A percentile compares a stretch with the other conserved stretches of the same genome.
Conservation (phyloP, 768 basidiomycete genomes). For the Hericium erinaceus region DNA sequence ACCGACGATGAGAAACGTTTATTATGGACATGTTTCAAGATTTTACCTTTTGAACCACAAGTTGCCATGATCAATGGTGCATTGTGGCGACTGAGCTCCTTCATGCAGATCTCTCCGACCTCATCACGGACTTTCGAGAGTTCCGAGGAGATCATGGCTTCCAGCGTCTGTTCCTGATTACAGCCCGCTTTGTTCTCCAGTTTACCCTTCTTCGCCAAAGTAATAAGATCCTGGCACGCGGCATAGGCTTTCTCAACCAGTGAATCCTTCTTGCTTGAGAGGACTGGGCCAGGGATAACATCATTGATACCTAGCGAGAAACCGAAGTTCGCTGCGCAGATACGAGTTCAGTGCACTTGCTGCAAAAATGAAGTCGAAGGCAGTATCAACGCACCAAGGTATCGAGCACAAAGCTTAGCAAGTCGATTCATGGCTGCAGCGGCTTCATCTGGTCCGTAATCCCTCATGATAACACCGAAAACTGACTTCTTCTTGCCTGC, state of each 20-base stretch:
- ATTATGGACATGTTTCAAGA: background rate
- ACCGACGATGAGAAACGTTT: background rate
- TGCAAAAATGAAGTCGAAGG: background rate
- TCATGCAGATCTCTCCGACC: conserved; percentile 97
- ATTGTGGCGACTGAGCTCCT: conserved; percentile 93
- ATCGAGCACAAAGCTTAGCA: conserved; percentile 92
- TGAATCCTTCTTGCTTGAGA: conserved; percentile 73
- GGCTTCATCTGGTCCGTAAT: conserved; percentile 93
- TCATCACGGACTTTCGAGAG: conserved; percentile 93
- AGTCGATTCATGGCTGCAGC: conserved; percentile 92
- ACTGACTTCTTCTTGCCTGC: conserved; percentile 99
- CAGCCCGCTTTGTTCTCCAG: conserved; percentile 97
- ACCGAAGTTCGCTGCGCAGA: conserved; percentile 76
- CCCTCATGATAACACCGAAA: conserved; percentile 94
- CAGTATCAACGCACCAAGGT: conserved; percentile 53
- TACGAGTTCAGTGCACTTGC: conserved; percentile 6
- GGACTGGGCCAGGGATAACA: conserved; percentile 85
- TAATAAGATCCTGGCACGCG: conserved; percentile 79
- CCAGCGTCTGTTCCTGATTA: conserved; percentile 92
- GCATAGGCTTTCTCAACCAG: conserved; percentile 86
- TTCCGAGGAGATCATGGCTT: conserved; percentile 90
- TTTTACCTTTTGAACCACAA: conserved; percentile 91
- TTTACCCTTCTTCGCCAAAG: conserved; percentile 82
- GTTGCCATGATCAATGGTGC: conserved; percentile 98
- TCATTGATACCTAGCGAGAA: conserved; percentile 99